Evolutionary conservation across 371 early-diverging fungal genomes (phyloP).

Genomic region (Mucor plumbeus): DNA sequence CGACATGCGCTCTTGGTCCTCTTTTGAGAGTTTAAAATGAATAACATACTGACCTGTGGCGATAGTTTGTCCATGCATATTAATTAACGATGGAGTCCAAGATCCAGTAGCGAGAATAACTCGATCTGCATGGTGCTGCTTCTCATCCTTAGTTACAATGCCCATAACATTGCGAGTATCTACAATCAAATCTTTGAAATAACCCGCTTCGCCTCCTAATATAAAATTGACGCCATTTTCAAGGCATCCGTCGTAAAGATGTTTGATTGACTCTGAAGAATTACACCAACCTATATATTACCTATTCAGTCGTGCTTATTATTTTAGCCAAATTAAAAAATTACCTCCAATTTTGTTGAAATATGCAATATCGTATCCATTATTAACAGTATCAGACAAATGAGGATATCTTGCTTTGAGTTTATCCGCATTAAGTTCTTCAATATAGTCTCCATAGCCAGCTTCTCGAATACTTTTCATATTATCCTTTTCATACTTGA

Average conservation of each 20-base stretch:
- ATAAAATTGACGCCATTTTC: slow-evolving; percentile 46
- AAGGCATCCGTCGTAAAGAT: slow-evolving; percentile 36
- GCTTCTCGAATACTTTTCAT: slow-evolving; percentile 40
- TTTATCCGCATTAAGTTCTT: slow-evolving; percentile 28
- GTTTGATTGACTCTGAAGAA: slow-evolving; percentile 38
- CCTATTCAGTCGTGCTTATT: not conserved
- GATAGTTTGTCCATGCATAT: slow-evolving; percentile 34
- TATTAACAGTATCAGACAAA: slow-evolving; percentile 35
- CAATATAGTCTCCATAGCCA: slow-evolving; percentile 38
- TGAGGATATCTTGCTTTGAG: slow-evolving; percentile 37
- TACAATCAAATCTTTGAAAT: slow-evolving; percentile 19
- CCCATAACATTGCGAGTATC: slow-evolving; percentile 37
- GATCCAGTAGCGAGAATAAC: slow-evolving; percentile 60
- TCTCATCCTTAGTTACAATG: slow-evolving; percentile 46
- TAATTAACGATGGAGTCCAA: slow-evolving; percentile 58
- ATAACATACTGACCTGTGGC: slow-evolving; percentile 60
- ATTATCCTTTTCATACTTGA: slow-evolving; percentile 34
- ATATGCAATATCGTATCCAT: slow-evolving; percentile 40
- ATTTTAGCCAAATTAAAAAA: not conserved
- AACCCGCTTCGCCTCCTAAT: slow-evolving; percentile 34
- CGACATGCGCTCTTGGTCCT: slow-evolving; percentile 1
- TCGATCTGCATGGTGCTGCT: slow-evolving; percentile 33
- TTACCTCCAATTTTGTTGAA: slow-evolving; percentile 41
- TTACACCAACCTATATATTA: slow-evolving; percentile 39
- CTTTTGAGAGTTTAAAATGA: slow-evolving; percentile 39